Evolutionary conservation across 495 filamentous ascomycete genomes (phyloP).

Genomic region (Talaromyces liani): DNA sequence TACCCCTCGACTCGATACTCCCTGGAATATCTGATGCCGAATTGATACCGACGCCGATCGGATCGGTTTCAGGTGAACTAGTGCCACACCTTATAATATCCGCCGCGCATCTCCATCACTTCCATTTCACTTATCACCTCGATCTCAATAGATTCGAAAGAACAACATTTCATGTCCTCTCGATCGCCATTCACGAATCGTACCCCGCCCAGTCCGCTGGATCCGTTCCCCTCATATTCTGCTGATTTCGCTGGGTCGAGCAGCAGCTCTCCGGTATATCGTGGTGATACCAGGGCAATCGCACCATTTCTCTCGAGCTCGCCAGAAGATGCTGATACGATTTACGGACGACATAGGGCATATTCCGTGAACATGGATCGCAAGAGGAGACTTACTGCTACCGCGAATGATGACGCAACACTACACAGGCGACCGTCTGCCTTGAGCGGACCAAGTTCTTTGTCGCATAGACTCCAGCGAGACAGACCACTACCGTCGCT

Average conservation of each 20-base stretch:
- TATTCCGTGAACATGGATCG: constrained; percentile 18
- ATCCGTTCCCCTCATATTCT: neutral
- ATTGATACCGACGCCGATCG: neutral
- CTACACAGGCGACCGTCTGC: constrained; percentile 14
- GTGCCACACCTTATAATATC: neutral
- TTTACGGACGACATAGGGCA: neutral
- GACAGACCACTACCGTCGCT: constrained; percentile 17
- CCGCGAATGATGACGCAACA: constrained; percentile 16
- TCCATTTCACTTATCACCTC: neutral
- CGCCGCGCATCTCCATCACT: neutral
- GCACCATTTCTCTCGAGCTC: neutral
- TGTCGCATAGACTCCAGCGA: constrained; percentile 14
- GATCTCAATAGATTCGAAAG: neutral
- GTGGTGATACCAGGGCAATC: neutral
- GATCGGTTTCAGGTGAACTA: neutral
- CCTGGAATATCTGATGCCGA: neutral
- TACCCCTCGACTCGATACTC: neutral
- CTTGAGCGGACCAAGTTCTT: neutral
- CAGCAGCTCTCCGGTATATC: neutral
- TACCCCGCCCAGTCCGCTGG: neutral
- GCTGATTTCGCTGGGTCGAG: neutral
- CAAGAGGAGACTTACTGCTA: constrained; percentile 30
- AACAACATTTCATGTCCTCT: neutral
- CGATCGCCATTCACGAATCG: neutral
- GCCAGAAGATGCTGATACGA: neutral